phyloP scores from a whole-genome alignment of 2,329 filamentous ascomycete species.

The Pseudocercospora fijiensis region DNA sequence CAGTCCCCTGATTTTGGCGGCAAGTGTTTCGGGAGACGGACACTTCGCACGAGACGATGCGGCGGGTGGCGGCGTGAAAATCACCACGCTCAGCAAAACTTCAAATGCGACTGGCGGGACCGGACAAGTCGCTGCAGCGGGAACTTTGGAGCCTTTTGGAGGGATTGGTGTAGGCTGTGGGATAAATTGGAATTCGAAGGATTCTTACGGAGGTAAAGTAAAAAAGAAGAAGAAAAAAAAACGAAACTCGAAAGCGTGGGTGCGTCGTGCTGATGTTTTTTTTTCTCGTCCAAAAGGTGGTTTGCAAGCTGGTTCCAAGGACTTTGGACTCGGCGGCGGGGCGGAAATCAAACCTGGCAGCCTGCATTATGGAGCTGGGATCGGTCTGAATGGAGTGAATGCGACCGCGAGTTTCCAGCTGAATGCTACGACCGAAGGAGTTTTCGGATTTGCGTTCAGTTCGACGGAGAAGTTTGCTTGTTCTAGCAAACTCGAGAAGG shows the following conservation, averaged over 20 bases:
- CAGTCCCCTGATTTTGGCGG: not conserved
- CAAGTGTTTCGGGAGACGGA: not conserved
- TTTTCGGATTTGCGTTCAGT: conserved; percentile 14
- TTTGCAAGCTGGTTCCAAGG: conserved; percentile 15
- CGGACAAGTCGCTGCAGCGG: conserved; percentile 3
- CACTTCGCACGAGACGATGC: not conserved
- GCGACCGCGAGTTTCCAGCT: conserved; percentile 13
- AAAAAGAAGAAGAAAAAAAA: too few species aligned
- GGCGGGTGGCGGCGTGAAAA: not conserved
- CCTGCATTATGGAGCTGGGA: conserved; percentile 16
- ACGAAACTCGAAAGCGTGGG: too few species aligned
- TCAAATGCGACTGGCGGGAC: conserved; percentile 2
- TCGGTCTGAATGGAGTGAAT: conserved; percentile 17
- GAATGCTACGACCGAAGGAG: conserved; percentile 13
- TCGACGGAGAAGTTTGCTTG: conserved; percentile 18
- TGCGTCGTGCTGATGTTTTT: too few species aligned
- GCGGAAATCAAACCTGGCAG: conserved; percentile 15
- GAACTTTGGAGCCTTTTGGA: conserved; percentile 5
- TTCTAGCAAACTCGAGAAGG: conserved; percentile 10
- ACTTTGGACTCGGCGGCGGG: conserved; percentile 20
- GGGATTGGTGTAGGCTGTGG: conserved; percentile 11
- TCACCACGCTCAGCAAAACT: not conserved
- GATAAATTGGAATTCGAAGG: conserved; percentile 9
- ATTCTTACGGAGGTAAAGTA: not conserved
- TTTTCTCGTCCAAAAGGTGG: too few species aligned